Percentiles rank a stretch among this genome's conserved stretches.
phyloP scores from a whole-genome alignment of 192 early-diverging fungal genomes.

The Borealophlyctis nickersoniae region DNA sequence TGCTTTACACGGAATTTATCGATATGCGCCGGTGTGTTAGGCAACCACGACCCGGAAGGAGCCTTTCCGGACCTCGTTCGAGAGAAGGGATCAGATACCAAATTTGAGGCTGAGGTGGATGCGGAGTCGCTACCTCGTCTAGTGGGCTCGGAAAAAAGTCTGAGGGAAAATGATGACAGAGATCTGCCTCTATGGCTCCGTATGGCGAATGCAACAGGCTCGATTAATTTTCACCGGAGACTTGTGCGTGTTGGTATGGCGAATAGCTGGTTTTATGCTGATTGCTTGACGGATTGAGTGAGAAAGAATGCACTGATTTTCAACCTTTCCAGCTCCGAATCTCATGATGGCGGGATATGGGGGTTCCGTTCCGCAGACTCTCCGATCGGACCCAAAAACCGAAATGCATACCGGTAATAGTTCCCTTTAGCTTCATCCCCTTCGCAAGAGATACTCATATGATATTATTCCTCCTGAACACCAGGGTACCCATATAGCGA shows the following conservation, averaged over 20 bases:
- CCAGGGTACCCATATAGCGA: constrained; percentile 27
- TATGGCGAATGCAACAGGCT: constrained; percentile 11
- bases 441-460: no score
- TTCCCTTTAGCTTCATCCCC: no score
- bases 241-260: constrained; percentile 10
- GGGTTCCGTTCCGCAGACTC: constrained; percentile 17
- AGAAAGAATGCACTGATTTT: no score
- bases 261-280: no score
- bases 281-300: no score
- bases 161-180: neutral
- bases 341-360: constrained; percentile 23
- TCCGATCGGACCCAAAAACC: neutral
- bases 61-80: constrained; percentile 21
- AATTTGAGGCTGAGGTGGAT: neutral
- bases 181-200: constrained; percentile 20
- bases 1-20: no score
- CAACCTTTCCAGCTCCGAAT: constrained; percentile 10
- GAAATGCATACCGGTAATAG: neutral
- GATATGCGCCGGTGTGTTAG: constrained; percentile 1
- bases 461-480: neutral
- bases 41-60: constrained; percentile 26
- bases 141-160: neutral
- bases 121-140: neutral
- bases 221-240: constrained; percentile 22
- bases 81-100: neutral